These are phyloP conservation scores for Epichloe sibirici DNA, from an alignment of 2,329 filamentous ascomycete species.

Conservation along the genomic window DNA sequence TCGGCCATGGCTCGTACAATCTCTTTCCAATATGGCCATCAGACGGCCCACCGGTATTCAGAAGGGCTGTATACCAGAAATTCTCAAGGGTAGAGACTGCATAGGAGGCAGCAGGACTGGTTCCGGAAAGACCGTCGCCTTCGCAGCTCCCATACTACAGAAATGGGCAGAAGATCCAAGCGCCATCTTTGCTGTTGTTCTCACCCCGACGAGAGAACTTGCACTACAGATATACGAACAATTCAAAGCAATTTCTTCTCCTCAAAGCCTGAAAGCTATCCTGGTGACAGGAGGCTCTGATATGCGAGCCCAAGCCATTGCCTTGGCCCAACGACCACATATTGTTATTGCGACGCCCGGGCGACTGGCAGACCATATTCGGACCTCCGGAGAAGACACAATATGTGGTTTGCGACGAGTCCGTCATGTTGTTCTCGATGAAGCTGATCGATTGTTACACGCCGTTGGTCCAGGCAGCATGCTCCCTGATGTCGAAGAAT, in stretches of 20 bases:
- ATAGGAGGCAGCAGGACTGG: constrained; percentile 91
- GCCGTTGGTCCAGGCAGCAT: constrained; percentile 67
- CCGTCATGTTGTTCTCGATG: constrained; percentile 82
- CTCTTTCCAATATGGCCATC: constrained; percentile 67
- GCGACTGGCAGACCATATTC: constrained; percentile 84
- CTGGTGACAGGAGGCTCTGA: constrained; percentile 89
- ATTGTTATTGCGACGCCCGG: constrained; percentile 91
- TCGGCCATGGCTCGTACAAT: constrained; percentile 77
- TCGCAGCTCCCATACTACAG: constrained; percentile 87
- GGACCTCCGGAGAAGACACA: constrained; percentile 82
- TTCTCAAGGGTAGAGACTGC: constrained; percentile 80
- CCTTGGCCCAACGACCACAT: constrained; percentile 70
- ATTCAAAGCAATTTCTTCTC: constrained; percentile 81
- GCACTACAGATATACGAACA: constrained; percentile 95
- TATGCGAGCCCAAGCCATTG: constrained; percentile 82
- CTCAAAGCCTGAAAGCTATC: constrained; percentile 74
- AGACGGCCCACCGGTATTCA: constrained; percentile 86
- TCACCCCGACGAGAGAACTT: constrained; percentile 85
- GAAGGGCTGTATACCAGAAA: constrained; percentile 82
- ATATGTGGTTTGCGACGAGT: constrained; percentile 68
- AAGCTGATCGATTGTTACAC: constrained; percentile 80
- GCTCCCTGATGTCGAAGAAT: constrained; percentile 88
- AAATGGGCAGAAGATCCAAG: constrained; percentile 86
- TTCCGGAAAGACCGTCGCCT: constrained; percentile 94
- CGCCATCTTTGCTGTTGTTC: constrained; percentile 77